phyloP scores from a whole-genome alignment of 176 grass and related monocot genomes.

The Phoenix dactylifera region DNA sequence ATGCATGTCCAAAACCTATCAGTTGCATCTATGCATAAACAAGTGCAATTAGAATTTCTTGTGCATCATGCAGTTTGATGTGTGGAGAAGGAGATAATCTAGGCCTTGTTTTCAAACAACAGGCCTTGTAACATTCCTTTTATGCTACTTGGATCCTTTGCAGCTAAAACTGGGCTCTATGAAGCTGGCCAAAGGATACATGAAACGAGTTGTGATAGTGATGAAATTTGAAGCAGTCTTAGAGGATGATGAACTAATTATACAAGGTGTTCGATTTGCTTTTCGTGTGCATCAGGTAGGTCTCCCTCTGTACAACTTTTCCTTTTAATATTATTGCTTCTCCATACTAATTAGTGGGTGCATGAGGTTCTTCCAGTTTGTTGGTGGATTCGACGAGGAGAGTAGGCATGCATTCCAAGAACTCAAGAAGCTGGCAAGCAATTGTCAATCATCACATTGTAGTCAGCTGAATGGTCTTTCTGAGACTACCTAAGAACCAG shows the following conservation, averaged over 20 bases:
- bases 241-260: conserved; percentile 74
- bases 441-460: conserved; percentile 7
- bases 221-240: conserved; percentile 63
- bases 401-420: conserved; percentile 70
- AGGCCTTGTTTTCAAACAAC: no score
- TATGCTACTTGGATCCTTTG: conserved; percentile 11
- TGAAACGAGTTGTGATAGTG: conserved; percentile 60
- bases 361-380: conserved; percentile 44
- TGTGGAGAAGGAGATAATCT: neutral
- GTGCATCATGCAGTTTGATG: neutral
- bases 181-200: conserved; percentile 88
- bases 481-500: conserved; percentile 4
- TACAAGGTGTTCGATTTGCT: conserved; percentile 76
- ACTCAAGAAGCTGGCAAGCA: conserved; percentile 60
- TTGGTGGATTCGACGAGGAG: conserved; percentile 76
- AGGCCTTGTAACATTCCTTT: neutral
- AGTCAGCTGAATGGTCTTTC: neutral
- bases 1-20: no score
- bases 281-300: conserved; percentile 93
- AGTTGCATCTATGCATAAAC: no score
- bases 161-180: conserved; percentile 79
- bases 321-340: conserved; percentile 1
- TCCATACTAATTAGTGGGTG: no score
- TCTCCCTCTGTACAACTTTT: conserved; percentile 4
- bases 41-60: no score